Conservation (phyloP, 371 early-diverging fungal genomes). For the Lichtheimia hyalospora region DNA sequence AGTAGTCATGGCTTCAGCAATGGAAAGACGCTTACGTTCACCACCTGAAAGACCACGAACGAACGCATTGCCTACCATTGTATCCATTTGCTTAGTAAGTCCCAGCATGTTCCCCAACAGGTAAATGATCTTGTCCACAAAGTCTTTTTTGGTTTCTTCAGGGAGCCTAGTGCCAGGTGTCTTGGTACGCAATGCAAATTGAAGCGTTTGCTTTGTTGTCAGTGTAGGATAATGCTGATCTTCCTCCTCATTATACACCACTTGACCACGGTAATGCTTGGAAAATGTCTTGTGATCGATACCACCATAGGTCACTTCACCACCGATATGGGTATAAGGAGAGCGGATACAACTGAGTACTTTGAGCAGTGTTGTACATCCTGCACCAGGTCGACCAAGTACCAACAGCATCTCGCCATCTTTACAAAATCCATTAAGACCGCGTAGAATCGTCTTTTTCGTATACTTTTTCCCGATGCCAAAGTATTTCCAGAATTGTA, state of each 20-base stretch:
- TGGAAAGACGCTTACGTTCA: conserved; percentile 85
- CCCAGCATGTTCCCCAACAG: conserved; percentile 71
- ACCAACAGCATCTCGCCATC: conserved; percentile 75
- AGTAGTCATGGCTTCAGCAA: conserved; percentile 86
- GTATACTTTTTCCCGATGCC: conserved; percentile 11
- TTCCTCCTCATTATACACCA: conserved; percentile 70
- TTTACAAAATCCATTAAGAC: conserved; percentile 57
- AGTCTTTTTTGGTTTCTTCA: conserved; percentile 36
- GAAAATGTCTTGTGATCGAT: conserved; percentile 52
- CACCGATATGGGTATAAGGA: conserved; percentile 54
- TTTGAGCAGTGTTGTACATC: conserved; percentile 67
- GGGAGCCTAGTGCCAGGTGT: conserved; percentile 64
- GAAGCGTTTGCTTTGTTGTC: conserved; percentile 66
- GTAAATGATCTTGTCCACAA: conserved; percentile 46
- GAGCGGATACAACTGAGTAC: conserved; percentile 64
- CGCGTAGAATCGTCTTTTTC: conserved; percentile 41
- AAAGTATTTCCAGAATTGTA: conserved; percentile 30
- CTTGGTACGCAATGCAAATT: conserved; percentile 65
- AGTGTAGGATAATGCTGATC: conserved; percentile 71
- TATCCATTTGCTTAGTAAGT: conserved; percentile 71
- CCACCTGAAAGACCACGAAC: conserved; percentile 86
- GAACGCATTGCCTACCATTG: conserved; percentile 82
- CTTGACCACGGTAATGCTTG: conserved; percentile 58
- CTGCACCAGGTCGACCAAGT: conserved; percentile 72
- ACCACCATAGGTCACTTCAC: conserved; percentile 61